Conservation (phyloP, 805 yeast genomes). For the Wickerhamomyces sydowiorum region DNA sequence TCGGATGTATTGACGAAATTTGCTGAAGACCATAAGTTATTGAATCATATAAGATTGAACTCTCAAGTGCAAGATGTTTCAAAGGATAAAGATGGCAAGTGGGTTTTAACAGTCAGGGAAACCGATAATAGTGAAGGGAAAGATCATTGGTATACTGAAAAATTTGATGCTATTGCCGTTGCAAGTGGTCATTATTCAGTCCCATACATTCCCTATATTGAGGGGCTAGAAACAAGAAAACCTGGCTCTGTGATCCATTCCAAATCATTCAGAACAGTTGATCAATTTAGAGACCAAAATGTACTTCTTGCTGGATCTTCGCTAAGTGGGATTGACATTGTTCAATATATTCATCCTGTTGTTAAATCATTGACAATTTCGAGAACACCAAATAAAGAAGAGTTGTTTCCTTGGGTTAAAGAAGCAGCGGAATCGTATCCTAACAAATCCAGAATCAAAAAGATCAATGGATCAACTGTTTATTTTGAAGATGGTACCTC, state of each 20-base stretch:
- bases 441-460: conserved; percentile 21
- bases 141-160: conserved; percentile 38
- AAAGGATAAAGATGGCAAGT: conserved; percentile 28
- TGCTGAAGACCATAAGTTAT: conserved; percentile 23
- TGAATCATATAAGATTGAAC: conserved; percentile 28
- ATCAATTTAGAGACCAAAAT: conserved; percentile 31
- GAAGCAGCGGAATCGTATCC: conserved; percentile 32
- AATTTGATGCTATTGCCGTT: conserved; percentile 50
- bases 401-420: conserved; percentile 34
- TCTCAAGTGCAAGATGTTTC: conserved; percentile 32
- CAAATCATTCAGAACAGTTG: conserved; percentile 38
- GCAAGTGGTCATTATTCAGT: conserved; percentile 54
- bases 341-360: conserved; percentile 34
- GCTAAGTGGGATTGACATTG: conserved; percentile 35
- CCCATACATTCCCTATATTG: conserved; percentile 46
- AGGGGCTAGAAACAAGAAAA: conserved; percentile 35
- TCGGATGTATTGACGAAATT: conserved; percentile 22
- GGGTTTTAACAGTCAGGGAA: conserved; percentile 27
- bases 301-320: conserved; percentile 38
- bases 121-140: conserved; percentile 9
- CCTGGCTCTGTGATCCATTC: conserved; percentile 46
- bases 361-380: conserved; percentile 48
- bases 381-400: conserved; percentile 66
- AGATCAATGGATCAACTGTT: conserved; percentile 22
- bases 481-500: conserved; percentile 28